phyloP scores from a whole-genome alignment of 495 filamentous ascomycete species.

The Trypethelium eluteriae region DNA sequence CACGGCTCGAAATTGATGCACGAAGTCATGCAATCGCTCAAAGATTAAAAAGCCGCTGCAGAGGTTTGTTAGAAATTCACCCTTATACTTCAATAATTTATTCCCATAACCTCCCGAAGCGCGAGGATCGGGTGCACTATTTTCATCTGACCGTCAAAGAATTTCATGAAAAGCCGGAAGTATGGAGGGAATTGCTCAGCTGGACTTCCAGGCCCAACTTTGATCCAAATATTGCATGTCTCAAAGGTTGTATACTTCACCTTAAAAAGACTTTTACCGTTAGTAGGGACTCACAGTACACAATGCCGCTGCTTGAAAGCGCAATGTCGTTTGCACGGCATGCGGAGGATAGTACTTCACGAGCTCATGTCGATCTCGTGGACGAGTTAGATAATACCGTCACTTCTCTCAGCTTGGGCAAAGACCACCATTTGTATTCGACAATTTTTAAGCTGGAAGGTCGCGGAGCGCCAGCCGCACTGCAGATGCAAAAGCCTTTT shows the following conservation, averaged over 20 bases:
- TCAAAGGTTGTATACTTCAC: neutral
- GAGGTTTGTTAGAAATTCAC: neutral
- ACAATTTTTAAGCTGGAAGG: neutral
- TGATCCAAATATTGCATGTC: neutral
- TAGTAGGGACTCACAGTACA: neutral
- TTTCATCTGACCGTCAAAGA: constrained; percentile 9
- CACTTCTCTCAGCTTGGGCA: neutral
- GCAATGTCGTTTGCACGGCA: constrained; percentile 2
- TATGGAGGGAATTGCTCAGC: constrained; percentile 1
- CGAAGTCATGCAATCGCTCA: neutral
- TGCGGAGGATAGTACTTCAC: neutral
- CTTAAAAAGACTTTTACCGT: neutral
- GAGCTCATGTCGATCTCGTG: neutral
- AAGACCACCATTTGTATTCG: neutral
- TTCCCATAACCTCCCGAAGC: neutral
- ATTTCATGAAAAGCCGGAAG: neutral
- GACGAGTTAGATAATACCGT: neutral
- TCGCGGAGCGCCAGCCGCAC: neutral
- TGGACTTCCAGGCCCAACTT: neutral
- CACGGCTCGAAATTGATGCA: neutral
- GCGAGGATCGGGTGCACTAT: neutral
- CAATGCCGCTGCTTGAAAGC: neutral
- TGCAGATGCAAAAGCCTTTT: neutral
- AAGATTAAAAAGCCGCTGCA: neutral
- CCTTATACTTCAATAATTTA: neutral